These are phyloP conservation scores for Cordyceps tenuipes DNA, from an alignment of 2,329 filamentous ascomycete genomes.

Conservation along the genomic window DNA sequence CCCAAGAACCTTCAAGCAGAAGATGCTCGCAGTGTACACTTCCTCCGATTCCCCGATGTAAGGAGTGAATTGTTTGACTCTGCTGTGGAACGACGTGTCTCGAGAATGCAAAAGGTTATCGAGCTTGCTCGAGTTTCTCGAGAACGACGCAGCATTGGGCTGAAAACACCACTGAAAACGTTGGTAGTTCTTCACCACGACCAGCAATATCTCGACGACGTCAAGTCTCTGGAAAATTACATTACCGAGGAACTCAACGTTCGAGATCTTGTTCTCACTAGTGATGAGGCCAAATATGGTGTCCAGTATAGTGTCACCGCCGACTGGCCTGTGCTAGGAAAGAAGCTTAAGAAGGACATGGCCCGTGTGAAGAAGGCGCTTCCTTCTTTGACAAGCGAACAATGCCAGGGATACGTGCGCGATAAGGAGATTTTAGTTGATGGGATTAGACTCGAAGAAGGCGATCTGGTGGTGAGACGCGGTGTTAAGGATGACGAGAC, in stretches of 20 bases:
- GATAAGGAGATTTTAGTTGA: conserved; percentile 72
- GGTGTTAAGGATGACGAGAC: conserved; percentile 65
- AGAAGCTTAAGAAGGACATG: conserved; percentile 95
- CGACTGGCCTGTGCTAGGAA: conserved; percentile 90
- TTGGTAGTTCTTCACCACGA: conserved; percentile 84
- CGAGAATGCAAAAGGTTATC: conserved; percentile 92
- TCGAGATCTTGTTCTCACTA: conserved; percentile 72
- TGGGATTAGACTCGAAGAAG: conserved; percentile 72
- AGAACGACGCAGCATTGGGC: conserved; percentile 72
- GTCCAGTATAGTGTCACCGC: conserved; percentile 85
- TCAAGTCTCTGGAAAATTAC: conserved; percentile 78
- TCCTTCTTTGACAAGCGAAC: conserved; percentile 65
- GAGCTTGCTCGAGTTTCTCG: conserved; percentile 80
- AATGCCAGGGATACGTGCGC: conserved; percentile 71
- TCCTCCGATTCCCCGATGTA: conserved; percentile 82
- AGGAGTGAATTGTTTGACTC: conserved; percentile 80
- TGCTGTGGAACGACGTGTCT: conserved; percentile 76
- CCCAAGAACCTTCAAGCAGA: conserved; percentile 59
- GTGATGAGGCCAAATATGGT: conserved; percentile 83
- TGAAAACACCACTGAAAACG: conserved; percentile 87
- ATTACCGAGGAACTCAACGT: conserved; percentile 90
- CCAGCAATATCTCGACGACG: conserved; percentile 73
- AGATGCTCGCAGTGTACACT: conserved; percentile 83
- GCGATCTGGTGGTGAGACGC: conserved; percentile 71
- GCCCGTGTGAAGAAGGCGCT: conserved; percentile 86